A percentile compares a stretch with the other conserved stretches of the same genome.
Evolutionary conservation across 2,329 filamentous ascomycete species (phyloP).

Genomic region (Grosmannia serpens): DNA sequence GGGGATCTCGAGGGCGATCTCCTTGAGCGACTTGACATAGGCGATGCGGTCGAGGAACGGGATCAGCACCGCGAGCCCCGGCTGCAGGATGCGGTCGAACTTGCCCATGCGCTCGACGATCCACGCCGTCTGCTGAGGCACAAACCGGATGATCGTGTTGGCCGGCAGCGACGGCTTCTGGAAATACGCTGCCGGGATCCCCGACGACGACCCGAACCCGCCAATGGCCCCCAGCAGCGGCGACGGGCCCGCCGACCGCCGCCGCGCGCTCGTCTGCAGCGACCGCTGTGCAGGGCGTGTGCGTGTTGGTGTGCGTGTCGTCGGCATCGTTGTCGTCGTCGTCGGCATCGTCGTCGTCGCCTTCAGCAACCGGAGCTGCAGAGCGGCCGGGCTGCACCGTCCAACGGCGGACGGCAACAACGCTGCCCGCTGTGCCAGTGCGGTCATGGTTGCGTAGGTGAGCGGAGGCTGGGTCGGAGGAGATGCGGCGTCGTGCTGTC

Average conservation of each 20-base stretch:
- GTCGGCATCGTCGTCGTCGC: background rate
- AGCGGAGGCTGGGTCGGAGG: background rate
- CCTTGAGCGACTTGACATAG: slow-evolving; percentile 96
- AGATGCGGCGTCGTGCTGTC: no score
- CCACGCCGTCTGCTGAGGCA: slow-evolving; percentile 99
- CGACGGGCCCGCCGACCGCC: slow-evolving; percentile 13
- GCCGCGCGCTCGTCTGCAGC: slow-evolving; percentile 13
- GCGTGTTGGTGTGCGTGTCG: background rate
- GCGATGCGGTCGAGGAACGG: slow-evolving; percentile 92
- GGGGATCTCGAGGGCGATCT: slow-evolving; percentile 90
- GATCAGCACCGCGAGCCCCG: slow-evolving; percentile 77
- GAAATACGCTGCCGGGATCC: slow-evolving; percentile 63
- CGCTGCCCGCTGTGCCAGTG: background rate
- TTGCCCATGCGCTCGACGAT: slow-evolving; percentile 99
- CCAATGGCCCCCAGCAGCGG: slow-evolving; percentile 20
- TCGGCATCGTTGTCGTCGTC: background rate
- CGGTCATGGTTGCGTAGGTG: background rate
- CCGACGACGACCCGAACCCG: slow-evolving; percentile 7
- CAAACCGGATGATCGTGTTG: slow-evolving; percentile 91
- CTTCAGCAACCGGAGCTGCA: background rate
- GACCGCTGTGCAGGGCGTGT: background rate
- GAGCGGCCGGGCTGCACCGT: slow-evolving; percentile 9
- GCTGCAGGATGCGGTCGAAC: slow-evolving; percentile 86
- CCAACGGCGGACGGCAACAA: slow-evolving; percentile 11
- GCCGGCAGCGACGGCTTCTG: slow-evolving; percentile 64